Percentiles rank a stretch among this genome's conserved stretches.
phyloP scores from a whole-genome alignment of 371 early-diverging fungal species.

The Chytridiales sp. region DNA sequence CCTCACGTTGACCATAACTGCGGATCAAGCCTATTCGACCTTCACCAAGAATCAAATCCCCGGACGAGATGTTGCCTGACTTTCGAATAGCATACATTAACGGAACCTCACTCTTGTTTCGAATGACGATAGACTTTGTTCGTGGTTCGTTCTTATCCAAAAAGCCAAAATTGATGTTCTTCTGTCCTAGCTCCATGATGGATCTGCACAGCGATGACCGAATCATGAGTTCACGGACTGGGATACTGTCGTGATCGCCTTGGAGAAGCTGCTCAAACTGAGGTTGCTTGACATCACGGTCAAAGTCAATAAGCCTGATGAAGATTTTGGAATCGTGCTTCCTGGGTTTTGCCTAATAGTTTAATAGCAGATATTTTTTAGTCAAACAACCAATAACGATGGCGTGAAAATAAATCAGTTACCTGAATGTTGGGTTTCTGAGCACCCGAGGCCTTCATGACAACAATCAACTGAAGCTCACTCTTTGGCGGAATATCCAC shows the following conservation, averaged over 20 bases:
- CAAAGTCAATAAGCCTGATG: constrained; percentile 76
- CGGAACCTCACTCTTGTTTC: constrained; percentile 88
- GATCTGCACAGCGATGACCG: constrained; percentile 81
- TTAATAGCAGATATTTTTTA: constrained; percentile 1
- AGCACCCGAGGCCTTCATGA: constrained; percentile 63
- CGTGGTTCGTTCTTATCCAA: constrained; percentile 86
- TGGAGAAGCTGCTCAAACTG: constrained; percentile 71
- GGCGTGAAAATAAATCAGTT: neutral
- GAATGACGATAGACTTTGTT: constrained; percentile 84
- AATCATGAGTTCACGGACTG: constrained; percentile 90
- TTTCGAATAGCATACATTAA: constrained; percentile 90
- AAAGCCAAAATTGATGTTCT: constrained; percentile 93
- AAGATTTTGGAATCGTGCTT: constrained; percentile 81
- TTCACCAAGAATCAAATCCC: constrained; percentile 79
- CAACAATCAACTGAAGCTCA: constrained; percentile 71
- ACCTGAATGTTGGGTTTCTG: constrained; percentile 43
- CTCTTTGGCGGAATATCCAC: constrained; percentile 72
- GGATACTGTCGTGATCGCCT: constrained; percentile 61
- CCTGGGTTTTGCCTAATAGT: constrained; percentile 65
- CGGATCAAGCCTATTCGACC: constrained; percentile 84
- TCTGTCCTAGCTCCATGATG: constrained; percentile 91
- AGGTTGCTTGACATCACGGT: constrained; percentile 64
- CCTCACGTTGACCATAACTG: constrained; percentile 87
- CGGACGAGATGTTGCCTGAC: constrained; percentile 93
- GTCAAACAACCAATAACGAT: neutral